Conservation (phyloP, 305 asterid genomes). For the Fraxinus sp. region DNA sequence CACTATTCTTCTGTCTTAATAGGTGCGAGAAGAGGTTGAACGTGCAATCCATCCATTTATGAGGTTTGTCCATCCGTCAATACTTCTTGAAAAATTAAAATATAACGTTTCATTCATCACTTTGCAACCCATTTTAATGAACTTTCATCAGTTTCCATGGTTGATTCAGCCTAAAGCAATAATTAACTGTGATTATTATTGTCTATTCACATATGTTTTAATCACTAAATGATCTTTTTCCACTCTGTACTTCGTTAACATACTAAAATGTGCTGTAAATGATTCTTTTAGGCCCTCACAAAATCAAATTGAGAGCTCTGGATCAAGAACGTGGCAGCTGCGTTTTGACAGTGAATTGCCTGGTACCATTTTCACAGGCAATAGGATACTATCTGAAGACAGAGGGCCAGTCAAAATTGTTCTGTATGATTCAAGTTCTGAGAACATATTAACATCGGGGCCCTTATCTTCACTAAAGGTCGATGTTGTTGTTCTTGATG, state of each 20-base stretch:
- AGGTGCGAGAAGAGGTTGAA: slow-evolving; percentile 72
- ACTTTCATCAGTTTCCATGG: neutral
- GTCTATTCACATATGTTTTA: neutral
- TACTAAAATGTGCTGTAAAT: slow-evolving; percentile 6
- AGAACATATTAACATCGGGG: slow-evolving; percentile 44
- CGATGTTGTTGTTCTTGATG: slow-evolving; percentile 57
- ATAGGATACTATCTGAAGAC: slow-evolving; percentile 42
- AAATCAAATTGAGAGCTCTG: slow-evolving; percentile 33
- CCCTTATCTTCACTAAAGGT: slow-evolving; percentile 56
- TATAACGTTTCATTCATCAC: neutral
- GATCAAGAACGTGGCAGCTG: slow-evolving; percentile 48
- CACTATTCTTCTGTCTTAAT: slow-evolving; percentile 22
- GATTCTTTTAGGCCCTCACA: slow-evolving; percentile 40
- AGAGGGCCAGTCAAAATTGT: slow-evolving; percentile 34
- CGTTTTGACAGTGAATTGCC: slow-evolving; percentile 47
- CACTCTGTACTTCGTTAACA: neutral
- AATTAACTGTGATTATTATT: neutral
- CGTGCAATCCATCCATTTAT: slow-evolving; percentile 29
- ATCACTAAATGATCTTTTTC: neutral
- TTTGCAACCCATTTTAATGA: neutral
- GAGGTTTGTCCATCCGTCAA: slow-evolving; percentile 37
- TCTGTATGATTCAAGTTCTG: slow-evolving; percentile 45
- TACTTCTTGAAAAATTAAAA: neutral
- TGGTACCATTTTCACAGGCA: slow-evolving; percentile 57
- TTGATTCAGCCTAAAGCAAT: neutral